Conservation (phyloP, 768 basidiomycete species). For the Grammothele lineata region DNA sequence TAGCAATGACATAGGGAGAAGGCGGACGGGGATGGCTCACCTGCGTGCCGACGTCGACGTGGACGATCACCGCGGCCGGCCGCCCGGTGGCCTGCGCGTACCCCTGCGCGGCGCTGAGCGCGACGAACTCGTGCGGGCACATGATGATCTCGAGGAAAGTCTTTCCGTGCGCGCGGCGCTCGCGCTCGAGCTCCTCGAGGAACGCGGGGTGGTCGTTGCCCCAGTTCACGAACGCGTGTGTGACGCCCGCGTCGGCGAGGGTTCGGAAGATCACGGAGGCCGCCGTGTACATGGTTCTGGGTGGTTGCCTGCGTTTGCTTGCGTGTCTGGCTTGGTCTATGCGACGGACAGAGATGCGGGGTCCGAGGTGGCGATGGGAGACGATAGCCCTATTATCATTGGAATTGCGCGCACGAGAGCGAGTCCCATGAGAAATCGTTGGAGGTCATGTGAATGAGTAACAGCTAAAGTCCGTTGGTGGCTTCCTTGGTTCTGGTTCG, state of each 20-base stretch:
- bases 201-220: conserved; percentile 74
- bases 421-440: too few relatives aligned
- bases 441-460: too few relatives aligned
- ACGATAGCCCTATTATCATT: too few relatives aligned
- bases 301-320: too few relatives aligned
- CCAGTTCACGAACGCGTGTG: conserved; percentile 72
- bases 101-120: conserved; percentile 67
- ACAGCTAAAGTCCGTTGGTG: too few relatives aligned
- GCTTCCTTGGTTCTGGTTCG: too few relatives aligned
- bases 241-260: conserved; percentile 53
- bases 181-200: conserved; percentile 64
- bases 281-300: conserved; percentile 38
- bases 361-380: too few relatives aligned
- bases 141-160: conserved; percentile 53
- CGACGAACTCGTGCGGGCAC: conserved; percentile 78
- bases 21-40: conserved; percentile 25
- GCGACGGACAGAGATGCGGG: too few relatives aligned
- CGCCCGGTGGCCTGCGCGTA: conserved; percentile 62
- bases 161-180: conserved; percentile 37
- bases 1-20: conserved; percentile 8
- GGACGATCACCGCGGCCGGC: conserved; percentile 70
- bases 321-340: too few relatives aligned
- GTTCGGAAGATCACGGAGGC: conserved; percentile 59
- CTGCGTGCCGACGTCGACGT: conserved; percentile 71
- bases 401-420: too few relatives aligned